Evolutionary conservation across 345 rosid species (phyloP).

Genomic region (Eucalyptus caleyi): DNA sequence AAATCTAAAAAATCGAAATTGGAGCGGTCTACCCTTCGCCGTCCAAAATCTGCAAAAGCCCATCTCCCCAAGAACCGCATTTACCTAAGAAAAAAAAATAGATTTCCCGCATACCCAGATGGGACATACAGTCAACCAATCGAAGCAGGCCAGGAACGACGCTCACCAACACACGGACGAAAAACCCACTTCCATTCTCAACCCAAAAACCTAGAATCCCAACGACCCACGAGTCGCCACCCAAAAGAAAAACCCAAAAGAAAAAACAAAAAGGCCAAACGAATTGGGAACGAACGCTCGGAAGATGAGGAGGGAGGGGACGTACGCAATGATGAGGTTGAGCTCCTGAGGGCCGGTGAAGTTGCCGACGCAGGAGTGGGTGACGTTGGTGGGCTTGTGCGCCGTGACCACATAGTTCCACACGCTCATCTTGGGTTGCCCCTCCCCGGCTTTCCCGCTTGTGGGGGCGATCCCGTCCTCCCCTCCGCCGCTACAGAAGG

Average conservation of each 20-base stretch:
- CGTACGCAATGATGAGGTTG: constrained; percentile 88
- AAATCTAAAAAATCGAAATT: not conserved
- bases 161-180: too few relatives aligned
- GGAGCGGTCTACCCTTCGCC: not conserved
- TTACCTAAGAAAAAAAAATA: not conserved
- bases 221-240: not conserved
- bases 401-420: constrained; percentile 56
- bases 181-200: not conserved
- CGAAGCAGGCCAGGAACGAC: not conserved
- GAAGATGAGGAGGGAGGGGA: not conserved
- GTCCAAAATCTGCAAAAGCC: not conserved
- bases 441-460: too few relatives aligned
- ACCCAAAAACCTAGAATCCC: not conserved
- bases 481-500: not conserved
- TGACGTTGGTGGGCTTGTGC: constrained; percentile 74
- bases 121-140: not conserved
- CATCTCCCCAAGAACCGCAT: not conserved
- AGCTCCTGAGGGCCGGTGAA: constrained; percentile 89
- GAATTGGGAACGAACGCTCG: not conserved
- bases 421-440: constrained; percentile 12
- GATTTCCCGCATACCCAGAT: not conserved
- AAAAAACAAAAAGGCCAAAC: not conserved
- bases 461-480: not conserved
- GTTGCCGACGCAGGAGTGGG: constrained; percentile 94
- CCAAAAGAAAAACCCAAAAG: not conserved